These are phyloP conservation scores for Cymbopogon citratus DNA, from an alignment of 176 grass and related monocot species.

Conservation along the genomic window DNA sequence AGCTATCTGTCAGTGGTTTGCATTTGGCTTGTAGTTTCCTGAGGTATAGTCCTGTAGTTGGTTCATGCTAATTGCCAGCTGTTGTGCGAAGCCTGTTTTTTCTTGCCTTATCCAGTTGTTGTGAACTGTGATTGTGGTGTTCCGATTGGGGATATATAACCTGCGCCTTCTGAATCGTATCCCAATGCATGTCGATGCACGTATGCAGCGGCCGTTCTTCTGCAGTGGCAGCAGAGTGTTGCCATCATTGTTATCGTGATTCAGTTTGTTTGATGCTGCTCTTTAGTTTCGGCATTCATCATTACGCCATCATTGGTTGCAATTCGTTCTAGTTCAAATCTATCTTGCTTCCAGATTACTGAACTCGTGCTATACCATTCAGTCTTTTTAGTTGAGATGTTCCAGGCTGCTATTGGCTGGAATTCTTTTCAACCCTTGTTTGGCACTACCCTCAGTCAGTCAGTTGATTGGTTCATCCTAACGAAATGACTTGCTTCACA, in stretches of 20 bases:
- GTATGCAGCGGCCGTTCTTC: neutral
- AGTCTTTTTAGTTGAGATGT: neutral
- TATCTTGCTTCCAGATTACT: neutral
- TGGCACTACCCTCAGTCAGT: neutral
- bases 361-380: neutral
- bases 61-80: neutral
- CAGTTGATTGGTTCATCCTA: slow-evolving; percentile 2
- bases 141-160: neutral
- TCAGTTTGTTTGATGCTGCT: neutral
- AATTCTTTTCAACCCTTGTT: neutral
- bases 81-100: neutral
- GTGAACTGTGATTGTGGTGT: neutral
- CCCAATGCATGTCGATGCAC: neutral
- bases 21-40: neutral
- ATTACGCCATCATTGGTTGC: neutral
- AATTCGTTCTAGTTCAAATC: neutral
- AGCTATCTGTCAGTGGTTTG: neutral
- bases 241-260: neutral
- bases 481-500: neutral
- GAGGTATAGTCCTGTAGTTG: neutral
- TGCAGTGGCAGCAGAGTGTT: neutral
- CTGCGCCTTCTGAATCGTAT: neutral
- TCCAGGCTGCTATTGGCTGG: neutral
- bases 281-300: neutral
- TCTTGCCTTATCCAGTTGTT: neutral